phyloP scores from a whole-genome alignment of 2,329 filamentous ascomycete species.

The Colletotrichum limetticola region DNA sequence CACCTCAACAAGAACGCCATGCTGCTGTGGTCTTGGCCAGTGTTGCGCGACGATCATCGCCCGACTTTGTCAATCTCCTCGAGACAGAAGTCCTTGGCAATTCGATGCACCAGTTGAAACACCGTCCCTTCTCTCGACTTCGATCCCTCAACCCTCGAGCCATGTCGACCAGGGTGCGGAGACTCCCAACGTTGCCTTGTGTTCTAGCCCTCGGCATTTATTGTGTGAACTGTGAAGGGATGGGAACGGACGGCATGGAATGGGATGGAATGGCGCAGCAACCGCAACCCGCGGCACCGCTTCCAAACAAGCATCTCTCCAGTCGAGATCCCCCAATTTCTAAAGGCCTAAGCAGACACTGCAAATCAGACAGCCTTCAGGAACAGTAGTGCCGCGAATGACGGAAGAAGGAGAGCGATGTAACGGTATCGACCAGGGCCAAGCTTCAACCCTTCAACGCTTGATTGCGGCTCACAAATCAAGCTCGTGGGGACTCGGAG shows the following conservation, averaged over 20 bases:
- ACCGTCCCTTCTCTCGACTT: constrained; percentile 1
- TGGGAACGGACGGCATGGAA: constrained; percentile 21
- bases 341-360: not conserved
- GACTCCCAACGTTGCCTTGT: constrained; percentile 7
- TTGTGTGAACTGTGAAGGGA: constrained; percentile 10
- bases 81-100: constrained; percentile 26
- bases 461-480: constrained; percentile 19
- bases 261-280: constrained; percentile 30
- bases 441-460: constrained; percentile 13
- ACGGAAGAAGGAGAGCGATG: not conserved
- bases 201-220: constrained; percentile 21
- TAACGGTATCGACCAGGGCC: constrained; percentile 1
- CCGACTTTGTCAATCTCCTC: constrained; percentile 23
- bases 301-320: constrained; percentile 15
- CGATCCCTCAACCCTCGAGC: not conserved
- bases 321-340: not conserved
- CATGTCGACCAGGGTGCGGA: not conserved
- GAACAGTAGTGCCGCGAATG: not conserved
- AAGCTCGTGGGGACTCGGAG: constrained; percentile 13
- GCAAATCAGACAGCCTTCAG: not conserved
- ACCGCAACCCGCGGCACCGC: constrained; percentile 4
- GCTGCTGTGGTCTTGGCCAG: constrained; percentile 3
- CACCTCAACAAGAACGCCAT: not conserved
- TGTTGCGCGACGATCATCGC: constrained; percentile 19
- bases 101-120: constrained; percentile 34